Base-by-base conservation (phyloP, 345 rosid genomes). In the Geranium brycei region DNA sequence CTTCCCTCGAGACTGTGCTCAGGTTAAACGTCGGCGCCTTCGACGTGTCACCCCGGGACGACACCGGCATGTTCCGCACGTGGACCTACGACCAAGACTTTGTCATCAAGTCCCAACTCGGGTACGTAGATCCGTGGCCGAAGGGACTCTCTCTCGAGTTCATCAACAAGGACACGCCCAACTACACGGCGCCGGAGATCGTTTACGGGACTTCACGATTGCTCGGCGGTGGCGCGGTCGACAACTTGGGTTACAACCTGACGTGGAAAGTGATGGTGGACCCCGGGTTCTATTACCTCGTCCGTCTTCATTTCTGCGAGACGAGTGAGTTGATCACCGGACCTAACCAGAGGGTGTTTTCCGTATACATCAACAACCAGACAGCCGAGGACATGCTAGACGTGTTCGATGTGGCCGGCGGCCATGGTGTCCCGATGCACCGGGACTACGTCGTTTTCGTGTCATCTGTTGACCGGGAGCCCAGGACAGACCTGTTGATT, bases 11-110 rank as follows among this genome's bases (percentile, higher is more conserved):
- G 69, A 67, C 32, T 14, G 41, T 73, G 19, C 56, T 67, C 58
- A 40, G 80, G 35, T 14, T 73, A 11, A 77, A 77, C 23, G 63
- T 77, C 11, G 80, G 70, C 0, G 75, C 77, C 1, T 19, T n/a
- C 4, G 62, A 11, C 10, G 65, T 77, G 32, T 31, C 66, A 7
- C 63, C 72, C 7, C 18, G 41, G 10, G 65, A 59, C 1, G 73
- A 73, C 41, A 65, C 72, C 0, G 72, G 72, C 18, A 51, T 75
- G 56, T 61, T 67, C 47, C 53, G 78, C 15, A 60, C 75, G n/a
- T 35, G 41, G 41, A 4, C 7, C 1, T 0, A 35, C 0, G 41
- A 35, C 10, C 10, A 4, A 0, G 41, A 7, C 4, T 32, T 2
- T 6, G 3, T 32, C 38, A 3, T 32, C 4, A 3, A 3, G 38